Evolutionary conservation across 192 early-diverging fungal species (phyloP).

Genomic region (Piromyces finnis): DNA sequence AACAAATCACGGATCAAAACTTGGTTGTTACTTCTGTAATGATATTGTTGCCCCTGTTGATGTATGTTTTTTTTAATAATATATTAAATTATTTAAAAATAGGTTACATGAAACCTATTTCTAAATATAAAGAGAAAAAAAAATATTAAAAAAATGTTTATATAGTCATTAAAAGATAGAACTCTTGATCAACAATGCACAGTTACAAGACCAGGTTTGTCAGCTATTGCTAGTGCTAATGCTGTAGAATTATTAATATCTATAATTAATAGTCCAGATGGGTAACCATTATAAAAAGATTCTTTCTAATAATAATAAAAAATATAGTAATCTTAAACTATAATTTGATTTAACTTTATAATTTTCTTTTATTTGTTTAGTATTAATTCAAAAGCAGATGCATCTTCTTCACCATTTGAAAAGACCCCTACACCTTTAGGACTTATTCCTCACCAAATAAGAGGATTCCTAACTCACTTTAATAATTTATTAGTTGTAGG

Average conservation of each 20-base stretch:
- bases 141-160: neutral
- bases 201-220: constrained; percentile 88
- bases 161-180: constrained; percentile 69
- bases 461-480: constrained; percentile 77
- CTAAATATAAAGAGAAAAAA: neutral
- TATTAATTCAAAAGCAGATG: neutral
- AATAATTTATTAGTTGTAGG: constrained; percentile 67
- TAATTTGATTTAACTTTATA: too few species aligned
- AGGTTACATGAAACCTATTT: too few species aligned
- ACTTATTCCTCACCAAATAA: constrained; percentile 81
- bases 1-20: constrained; percentile 3
- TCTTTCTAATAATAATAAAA: too few species aligned
- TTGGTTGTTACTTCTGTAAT: constrained; percentile 98
- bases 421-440: constrained; percentile 33
- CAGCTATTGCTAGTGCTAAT: constrained; percentile 64
- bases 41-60: constrained; percentile 94
- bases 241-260: constrained; percentile 87
- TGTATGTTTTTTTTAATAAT: constrained; percentile 19
- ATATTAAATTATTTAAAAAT: neutral
- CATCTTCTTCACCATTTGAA: constrained; percentile 11
- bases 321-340: too few species aligned
- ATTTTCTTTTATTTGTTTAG: neutral
- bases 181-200: constrained; percentile 98
- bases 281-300: too few species aligned
- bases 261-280: constrained; percentile 58